Evolutionary conservation across 306 rosid genomes (phyloP), one percentile per base, ranked within the genome.

Genomic region (Quercus mongolica): DNA sequence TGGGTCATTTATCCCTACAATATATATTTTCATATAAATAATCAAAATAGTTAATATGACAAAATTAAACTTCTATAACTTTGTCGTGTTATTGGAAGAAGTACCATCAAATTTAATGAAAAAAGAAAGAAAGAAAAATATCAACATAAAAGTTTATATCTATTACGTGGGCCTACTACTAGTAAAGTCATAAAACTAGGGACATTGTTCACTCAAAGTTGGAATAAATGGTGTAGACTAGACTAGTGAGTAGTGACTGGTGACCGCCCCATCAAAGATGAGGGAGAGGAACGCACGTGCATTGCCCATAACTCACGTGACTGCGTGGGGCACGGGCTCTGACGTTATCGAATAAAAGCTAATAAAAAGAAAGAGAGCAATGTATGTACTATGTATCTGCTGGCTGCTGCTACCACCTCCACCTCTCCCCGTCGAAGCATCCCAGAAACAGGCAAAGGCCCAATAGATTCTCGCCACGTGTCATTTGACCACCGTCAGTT

Each of bases 401-500:
- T 35, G 44, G 8, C 10, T 38, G 44, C 41, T 35, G 44, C 46
- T 38, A 38, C 46, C 0, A 8, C 46, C 46, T 7, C 46, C 46
- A 38, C 11, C 46, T 38, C 80, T 56, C 74, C 19, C 82, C 13
- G 65, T 61, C 75, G 13, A 61, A 81, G 80, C 83, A 81, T 77
- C 78, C 46, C 56, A 73, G 67, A 65, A 85, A 85, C 83, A 76
- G 67, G 56, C 55, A 62, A 62, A 69, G 56, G 52, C 75, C 26
- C 76, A 14, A 73, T 75, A 59, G 78, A 76, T 81, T 69, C 8
- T 52, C 19, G 91, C 71, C 94, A 83, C 91, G 92, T 90, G 82
- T 67, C 80, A 81, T 84, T 83, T 89, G 90, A 88, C 87, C 90
- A 91, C 94, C 93, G 93, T 73, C 90, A 3, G 83, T 78, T 85